Evolutionary conservation across 441 rosid species (phyloP).

Genomic region (Bruguiera hainesii): DNA sequence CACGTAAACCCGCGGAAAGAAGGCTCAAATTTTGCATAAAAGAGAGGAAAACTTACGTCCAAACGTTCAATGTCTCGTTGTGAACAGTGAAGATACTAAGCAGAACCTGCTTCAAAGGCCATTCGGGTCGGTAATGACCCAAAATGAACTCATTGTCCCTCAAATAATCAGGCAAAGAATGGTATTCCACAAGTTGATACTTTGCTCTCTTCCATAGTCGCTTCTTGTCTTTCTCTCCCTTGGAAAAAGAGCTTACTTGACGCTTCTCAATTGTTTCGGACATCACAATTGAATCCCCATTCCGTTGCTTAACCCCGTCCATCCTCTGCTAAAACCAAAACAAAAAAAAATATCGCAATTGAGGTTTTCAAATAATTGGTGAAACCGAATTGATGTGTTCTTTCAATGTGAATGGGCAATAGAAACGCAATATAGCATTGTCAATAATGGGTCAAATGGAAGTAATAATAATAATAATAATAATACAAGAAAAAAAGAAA

Average conservation of each 20-base stretch:
- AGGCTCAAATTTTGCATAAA: not conserved
- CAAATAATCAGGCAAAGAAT: constrained; percentile 39
- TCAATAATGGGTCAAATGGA: not conserved
- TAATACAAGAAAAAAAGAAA: no score
- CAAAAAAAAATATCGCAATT: not conserved
- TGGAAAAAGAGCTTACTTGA: constrained; percentile 16
- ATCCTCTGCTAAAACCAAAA: constrained; percentile 21
- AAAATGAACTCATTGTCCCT: constrained; percentile 49
- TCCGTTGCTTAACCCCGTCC: constrained; percentile 24
- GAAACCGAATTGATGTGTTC: not conserved
- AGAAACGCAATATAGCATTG: not conserved
- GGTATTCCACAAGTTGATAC: constrained; percentile 45
- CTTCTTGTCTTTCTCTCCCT: constrained; percentile 32
- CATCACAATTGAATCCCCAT: constrained; percentile 23
- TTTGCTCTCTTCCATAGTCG: constrained; percentile 40
- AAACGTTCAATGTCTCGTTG: constrained; percentile 48
- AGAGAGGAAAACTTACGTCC: constrained; percentile 39
- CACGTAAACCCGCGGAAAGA: no score
- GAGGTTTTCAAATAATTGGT: not conserved
- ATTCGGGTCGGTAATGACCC: constrained; percentile 41
- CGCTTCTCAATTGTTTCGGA: constrained; percentile 42
- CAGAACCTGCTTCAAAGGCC: constrained; percentile 52
- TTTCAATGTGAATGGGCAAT: not conserved
- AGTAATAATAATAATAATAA: not conserved
- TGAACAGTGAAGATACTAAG: constrained; percentile 46